Conservation (phyloP, 2,329 filamentous ascomycete species). For the Myriosclerotinia duriaeana region DNA sequence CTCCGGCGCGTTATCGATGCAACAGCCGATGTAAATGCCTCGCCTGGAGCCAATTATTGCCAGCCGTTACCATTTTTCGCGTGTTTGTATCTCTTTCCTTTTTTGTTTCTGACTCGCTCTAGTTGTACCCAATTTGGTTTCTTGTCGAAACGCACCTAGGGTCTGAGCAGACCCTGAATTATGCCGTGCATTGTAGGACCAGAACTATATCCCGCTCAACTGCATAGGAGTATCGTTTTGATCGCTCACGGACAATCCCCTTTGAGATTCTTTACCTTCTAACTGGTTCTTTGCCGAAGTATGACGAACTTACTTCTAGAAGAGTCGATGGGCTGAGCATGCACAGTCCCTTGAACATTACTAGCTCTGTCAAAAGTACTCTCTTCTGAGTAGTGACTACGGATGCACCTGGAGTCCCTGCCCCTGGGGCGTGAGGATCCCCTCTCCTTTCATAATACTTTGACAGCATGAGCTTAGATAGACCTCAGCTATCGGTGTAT, state of each 20-base stretch:
- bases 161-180: neutral
- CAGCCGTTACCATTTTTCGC: neutral
- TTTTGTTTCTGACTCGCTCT: neutral
- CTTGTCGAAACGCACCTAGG: neutral
- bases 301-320: neutral
- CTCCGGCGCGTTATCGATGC: neutral
- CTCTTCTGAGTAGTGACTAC: neutral
- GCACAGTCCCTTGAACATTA: neutral
- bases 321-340: neutral
- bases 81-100: neutral
- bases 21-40: neutral
- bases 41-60: neutral
- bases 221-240: neutral
- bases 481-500: neutral
- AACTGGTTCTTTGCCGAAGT: neutral
- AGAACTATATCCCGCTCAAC: neutral
- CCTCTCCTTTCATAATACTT: neutral
- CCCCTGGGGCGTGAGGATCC: neutral
- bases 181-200: neutral
- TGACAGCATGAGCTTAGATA: neutral
- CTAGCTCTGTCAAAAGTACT: neutral
- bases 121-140: neutral
- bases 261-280: neutral
- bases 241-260: neutral
- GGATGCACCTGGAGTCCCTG: neutral